Evolutionary conservation across 139 green algal genomes (phyloP).

Genomic region (Protoeuglena noctilucae): DNA sequence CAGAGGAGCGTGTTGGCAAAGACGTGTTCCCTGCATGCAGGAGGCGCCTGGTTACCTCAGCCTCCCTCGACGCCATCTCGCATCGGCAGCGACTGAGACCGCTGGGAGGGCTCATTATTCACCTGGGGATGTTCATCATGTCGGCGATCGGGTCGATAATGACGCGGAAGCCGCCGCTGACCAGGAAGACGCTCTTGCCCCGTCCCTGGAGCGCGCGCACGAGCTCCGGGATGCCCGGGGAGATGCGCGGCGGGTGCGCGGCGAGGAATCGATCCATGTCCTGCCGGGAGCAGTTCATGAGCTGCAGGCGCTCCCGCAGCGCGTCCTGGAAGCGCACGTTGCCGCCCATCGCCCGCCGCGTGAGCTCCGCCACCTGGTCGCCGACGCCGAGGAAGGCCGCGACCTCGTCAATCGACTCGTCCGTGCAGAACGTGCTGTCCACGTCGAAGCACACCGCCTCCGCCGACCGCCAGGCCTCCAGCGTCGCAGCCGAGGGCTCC

Average conservation of each 20-base stretch:
- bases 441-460: constrained; percentile 91
- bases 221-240: constrained; percentile 68
- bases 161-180: constrained; percentile 84
- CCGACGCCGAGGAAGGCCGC: constrained; percentile 76
- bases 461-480: constrained; percentile 17
- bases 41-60: too few relatives aligned
- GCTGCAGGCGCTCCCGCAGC: constrained; percentile 46
- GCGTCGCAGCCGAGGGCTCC: constrained; percentile 9
- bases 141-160: constrained; percentile 90
- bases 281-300: constrained; percentile 55
- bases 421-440: constrained; percentile 83
- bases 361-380: constrained; percentile 72
- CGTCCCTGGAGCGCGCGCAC: constrained; percentile 36
- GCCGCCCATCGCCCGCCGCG: constrained; percentile 78
- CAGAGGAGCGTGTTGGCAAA: constrained; percentile 91
- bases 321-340: constrained; percentile 76
- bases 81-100: too few relatives aligned
- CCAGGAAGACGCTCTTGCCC: constrained; percentile 71
- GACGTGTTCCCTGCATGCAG: too few relatives aligned
- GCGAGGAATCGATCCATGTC: constrained; percentile 51
- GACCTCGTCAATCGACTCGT: constrained; percentile 96
- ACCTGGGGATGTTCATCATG: constrained; percentile 55
- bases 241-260: constrained; percentile 48
- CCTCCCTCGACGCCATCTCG: too few relatives aligned
- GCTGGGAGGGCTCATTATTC: too few relatives aligned